Base-by-base conservation (phyloP, 495 filamentous ascomycete genomes). In the Penicillium daleae region DNA sequence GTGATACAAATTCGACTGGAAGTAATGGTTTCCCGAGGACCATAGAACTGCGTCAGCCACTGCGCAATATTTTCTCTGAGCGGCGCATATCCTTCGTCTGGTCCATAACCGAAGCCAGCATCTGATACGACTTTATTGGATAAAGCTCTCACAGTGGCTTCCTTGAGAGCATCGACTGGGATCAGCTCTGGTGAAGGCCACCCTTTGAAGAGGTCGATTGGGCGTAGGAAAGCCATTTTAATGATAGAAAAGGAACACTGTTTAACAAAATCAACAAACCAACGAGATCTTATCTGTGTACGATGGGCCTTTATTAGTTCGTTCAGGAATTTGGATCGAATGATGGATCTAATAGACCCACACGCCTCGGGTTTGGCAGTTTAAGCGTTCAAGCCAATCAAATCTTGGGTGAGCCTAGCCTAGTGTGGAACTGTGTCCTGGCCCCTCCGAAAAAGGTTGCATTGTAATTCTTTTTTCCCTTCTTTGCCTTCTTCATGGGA, bases 1-100 rank as follows among this genome's bases (percentile, higher is more conserved):
- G 90, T 90, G 64, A 93, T 87, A 62, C 83, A 85, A n/a, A 92
- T 85, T n/a, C 88, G 75, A 2, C 84, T 78, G 4, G 76, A 64
- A 4, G 66, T 54, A 0, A 67, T 67, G 2, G 68, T 52, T 9
- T 58, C 26, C 0, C 73, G 66, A 0, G 57, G 39, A 7, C 52
- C 32, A 63, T 91, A 93, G 57, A 83, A 85, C 1, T 62, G 58
- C 0, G 76, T 73, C 3, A 90, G 69, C 90, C 90, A 94, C 13
- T 61, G 56, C 7, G 87, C 85, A 49, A 95, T 72, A 4, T 80
- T 78, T 56, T 82, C 71, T 21, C 89, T 72, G 0, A 90, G 73
- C 10, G 85, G 84, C 15, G 76, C 65, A 64, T 90, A 87, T 1
- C 92, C 91, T 19, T 79, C 70, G 66, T 93, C 89, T 1, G 89